phyloP scores from a whole-genome alignment of 139 green algal species.

The Trebouxia sp. region DNA sequence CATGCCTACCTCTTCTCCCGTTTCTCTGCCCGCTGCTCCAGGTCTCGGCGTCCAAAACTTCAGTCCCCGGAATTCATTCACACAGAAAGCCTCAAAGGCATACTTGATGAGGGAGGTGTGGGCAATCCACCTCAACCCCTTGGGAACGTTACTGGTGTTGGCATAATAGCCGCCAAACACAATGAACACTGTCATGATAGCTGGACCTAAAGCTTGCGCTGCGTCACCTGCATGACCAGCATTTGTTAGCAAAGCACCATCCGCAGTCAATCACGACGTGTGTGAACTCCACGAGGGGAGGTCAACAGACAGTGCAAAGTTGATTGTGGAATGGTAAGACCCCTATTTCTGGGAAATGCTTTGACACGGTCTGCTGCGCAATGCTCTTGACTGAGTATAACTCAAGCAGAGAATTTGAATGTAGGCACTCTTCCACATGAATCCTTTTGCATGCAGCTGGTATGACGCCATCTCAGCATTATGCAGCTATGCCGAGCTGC shows the following conservation, averaged over 20 bases:
- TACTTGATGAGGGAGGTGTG: conserved; percentile 80
- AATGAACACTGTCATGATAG: conserved; percentile 92
- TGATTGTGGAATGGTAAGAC: no score
- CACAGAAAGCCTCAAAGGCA: conserved; percentile 66
- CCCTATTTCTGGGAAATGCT: no score
- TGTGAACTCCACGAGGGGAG: no score
- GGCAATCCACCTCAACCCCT: conserved; percentile 76
- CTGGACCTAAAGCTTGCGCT: conserved; percentile 89
- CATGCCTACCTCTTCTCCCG: conserved; percentile 16
- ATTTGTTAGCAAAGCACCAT: no score
- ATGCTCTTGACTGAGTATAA: no score
- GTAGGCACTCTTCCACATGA: no score
- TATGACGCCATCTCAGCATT: neutral
- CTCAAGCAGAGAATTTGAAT: no score
- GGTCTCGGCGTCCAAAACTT: conserved; percentile 56
- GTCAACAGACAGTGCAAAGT: no score
- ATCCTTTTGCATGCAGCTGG: neutral
- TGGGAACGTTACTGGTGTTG: conserved; percentile 69
- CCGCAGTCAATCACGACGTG: no score
- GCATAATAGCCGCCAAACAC: conserved; percentile 94
- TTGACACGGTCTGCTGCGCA: no score
- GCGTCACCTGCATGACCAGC: conserved; percentile 73
- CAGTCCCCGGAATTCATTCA: conserved; percentile 91
- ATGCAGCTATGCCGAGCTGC: no score
- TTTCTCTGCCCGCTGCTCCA: neutral